Percentiles rank a stretch among this genome's conserved stretches.
These are phyloP conservation scores for Salvia hispanica DNA, from an alignment of 257 asterid species.

Conservation along the genomic window DNA sequence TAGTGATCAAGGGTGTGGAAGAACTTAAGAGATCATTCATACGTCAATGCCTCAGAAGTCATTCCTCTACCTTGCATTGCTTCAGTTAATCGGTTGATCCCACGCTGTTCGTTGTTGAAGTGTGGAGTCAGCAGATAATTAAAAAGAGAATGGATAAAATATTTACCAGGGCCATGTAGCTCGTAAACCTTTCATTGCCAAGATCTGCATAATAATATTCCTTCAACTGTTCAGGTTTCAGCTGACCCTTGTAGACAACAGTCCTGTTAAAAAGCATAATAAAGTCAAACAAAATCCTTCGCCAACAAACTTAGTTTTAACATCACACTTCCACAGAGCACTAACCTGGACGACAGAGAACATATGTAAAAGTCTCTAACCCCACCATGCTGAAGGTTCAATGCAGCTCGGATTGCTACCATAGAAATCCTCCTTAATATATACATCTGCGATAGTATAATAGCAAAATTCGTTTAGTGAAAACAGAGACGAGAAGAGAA, in stretches of 20 bases:
- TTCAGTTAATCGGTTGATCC: slow-evolving; percentile 74
- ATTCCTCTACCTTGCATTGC: slow-evolving; percentile 98
- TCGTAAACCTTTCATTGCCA: slow-evolving; percentile 99
- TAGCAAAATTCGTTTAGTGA: slow-evolving; percentile 9
- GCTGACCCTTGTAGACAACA: slow-evolving; percentile 95
- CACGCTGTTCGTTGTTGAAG: slow-evolving; percentile 97
- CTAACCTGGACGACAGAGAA: slow-evolving; percentile 94
- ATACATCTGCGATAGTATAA: slow-evolving; percentile 68
- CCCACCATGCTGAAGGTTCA: slow-evolving; percentile 93
- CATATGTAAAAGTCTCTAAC: slow-evolving; percentile 87
- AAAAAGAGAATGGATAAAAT: slow-evolving; percentile 78
- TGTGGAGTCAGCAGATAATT: slow-evolving; percentile 87
- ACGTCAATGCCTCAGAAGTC: slow-evolving; percentile 99
- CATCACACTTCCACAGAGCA: slow-evolving; percentile 1
- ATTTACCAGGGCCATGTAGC: slow-evolving; percentile 99
- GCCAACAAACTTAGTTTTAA: not conserved
- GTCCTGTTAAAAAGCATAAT: slow-evolving; percentile 57
- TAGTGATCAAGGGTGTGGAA: slow-evolving; percentile 96
- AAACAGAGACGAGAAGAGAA: slow-evolving; percentile 5
- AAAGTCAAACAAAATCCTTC: slow-evolving; percentile 16
- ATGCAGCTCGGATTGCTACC: slow-evolving; percentile 98
- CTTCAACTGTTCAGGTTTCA: slow-evolving; percentile 90
- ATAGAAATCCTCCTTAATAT: slow-evolving; percentile 94
- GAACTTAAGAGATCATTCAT: slow-evolving; percentile 99
- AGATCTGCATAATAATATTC: slow-evolving; percentile 93